Percentiles rank a stretch among this genome's conserved stretches.
Evolutionary conservation across 73 alveolate genomes (phyloP).

Genomic region (Urostyla sp.): DNA sequence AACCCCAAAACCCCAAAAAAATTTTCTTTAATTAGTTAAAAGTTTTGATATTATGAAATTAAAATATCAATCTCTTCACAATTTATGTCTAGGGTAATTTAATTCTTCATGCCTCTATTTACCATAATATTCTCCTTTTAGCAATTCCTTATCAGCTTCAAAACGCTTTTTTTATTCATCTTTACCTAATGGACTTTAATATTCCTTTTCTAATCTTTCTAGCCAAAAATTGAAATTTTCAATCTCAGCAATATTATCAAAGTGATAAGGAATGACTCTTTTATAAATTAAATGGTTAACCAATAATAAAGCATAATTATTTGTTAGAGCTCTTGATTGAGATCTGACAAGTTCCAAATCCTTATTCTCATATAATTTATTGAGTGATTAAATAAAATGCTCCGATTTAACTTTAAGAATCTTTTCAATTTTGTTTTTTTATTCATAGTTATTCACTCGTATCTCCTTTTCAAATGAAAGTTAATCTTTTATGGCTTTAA

Average conservation of each 20-base stretch:
- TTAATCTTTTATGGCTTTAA: not conserved
- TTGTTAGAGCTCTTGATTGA: not conserved
- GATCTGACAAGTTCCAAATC: not conserved
- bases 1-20: not conserved
- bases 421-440: no score
- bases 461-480: not conserved
- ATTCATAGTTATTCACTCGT: not conserved
- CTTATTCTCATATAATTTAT: no score
- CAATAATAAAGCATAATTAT: slow-evolving; percentile 12
- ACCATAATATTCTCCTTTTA: slow-evolving; percentile 20
- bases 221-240: slow-evolving; percentile 57
- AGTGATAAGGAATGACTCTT: slow-evolving; percentile 42
- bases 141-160: not conserved
- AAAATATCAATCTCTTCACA: not conserved
- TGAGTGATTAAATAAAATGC: no score
- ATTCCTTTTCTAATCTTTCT: slow-evolving; percentile 62
- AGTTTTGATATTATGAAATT: no score
- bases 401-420: not conserved
- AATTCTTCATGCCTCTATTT: slow-evolving; percentile 22
- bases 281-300: slow-evolving; percentile 1
- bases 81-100: slow-evolving; percentile 12
- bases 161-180: not conserved
- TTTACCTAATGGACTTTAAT: not conserved
- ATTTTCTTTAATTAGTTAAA: not conserved
- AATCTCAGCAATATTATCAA: slow-evolving; percentile 23